phyloP scores from a whole-genome alignment of 371 early-diverging fungal genomes.

The Blyttiomyces sp. region DNA sequence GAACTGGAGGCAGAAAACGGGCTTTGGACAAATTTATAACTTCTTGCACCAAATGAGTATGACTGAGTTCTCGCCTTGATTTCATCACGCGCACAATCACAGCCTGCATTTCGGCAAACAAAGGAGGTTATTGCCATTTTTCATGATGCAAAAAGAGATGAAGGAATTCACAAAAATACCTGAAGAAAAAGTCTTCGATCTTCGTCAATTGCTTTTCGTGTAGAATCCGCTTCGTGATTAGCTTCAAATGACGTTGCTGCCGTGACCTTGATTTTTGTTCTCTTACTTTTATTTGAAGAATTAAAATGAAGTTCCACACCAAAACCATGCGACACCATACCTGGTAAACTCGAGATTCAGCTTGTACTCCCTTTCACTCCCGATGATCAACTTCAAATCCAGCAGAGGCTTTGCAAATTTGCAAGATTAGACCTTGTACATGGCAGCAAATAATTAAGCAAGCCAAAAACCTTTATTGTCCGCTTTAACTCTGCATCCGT shows the following conservation, averaged over 20 bases:
- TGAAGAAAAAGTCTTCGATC: conserved; percentile 78
- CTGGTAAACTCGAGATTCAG: no score
- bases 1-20: conserved; percentile 70
- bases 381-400: no score
- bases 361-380: no score
- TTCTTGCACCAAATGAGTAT: conserved; percentile 71
- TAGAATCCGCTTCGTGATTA: conserved; percentile 65
- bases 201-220: conserved; percentile 74
- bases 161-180: conserved; percentile 20
- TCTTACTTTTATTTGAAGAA: conserved; percentile 53
- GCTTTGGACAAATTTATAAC: conserved; percentile 72
- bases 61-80: conserved; percentile 63
- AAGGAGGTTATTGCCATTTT: neutral
- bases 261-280: conserved; percentile 76
- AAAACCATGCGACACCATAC: conserved; percentile 4
- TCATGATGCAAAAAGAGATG: neutral
- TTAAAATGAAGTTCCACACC: neutral
- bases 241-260: conserved; percentile 56
- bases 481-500: conserved; percentile 51
- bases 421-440: neutral
- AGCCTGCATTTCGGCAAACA: conserved; percentile 46
- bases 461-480: conserved; percentile 49
- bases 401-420: neutral
- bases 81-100: conserved; percentile 85
- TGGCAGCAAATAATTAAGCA: no score